Evolutionary conservation across 2,329 filamentous ascomycete genomes (phyloP).

Genomic region (Hymenoscyphus salicellus): DNA sequence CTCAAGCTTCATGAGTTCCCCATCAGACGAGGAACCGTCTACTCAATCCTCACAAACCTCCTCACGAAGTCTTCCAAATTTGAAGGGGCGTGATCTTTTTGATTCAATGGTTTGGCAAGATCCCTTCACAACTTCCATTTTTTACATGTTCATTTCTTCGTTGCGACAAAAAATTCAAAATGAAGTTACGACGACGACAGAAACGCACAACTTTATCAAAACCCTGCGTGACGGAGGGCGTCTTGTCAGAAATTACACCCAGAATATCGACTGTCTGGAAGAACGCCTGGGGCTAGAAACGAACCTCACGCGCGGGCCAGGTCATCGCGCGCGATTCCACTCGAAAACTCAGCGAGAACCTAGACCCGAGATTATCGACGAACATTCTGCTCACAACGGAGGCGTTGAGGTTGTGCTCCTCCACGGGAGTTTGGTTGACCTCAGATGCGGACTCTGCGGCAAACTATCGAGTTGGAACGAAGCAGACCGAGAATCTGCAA

Average conservation of each 20-base stretch:
- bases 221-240: slow-evolving; percentile 65
- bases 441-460: slow-evolving; percentile 63
- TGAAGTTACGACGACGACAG: slow-evolving; percentile 58
- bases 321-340: slow-evolving; percentile 59
- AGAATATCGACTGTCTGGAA: slow-evolving; percentile 73
- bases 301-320: slow-evolving; percentile 58
- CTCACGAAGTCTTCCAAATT: slow-evolving; percentile 48
- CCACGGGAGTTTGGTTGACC: slow-evolving; percentile 63
- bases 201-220: slow-evolving; percentile 66
- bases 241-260: slow-evolving; percentile 69
- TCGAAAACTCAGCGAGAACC: slow-evolving; percentile 42
- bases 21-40: slow-evolving; percentile 15
- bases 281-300: slow-evolving; percentile 66
- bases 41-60: slow-evolving; percentile 28
- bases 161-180: slow-evolving; percentile 60
- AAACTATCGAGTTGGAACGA: slow-evolving; percentile 60
- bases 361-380: slow-evolving; percentile 36
- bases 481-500: slow-evolving; percentile 40
- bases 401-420: slow-evolving; percentile 57
- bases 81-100: slow-evolving; percentile 70
- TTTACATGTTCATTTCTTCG: slow-evolving; percentile 69
- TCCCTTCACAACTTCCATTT: slow-evolving; percentile 64
- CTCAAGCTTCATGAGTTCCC: slow-evolving; percentile 14
- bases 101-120: slow-evolving; percentile 69
- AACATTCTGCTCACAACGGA: slow-evolving; percentile 23